Base-by-base conservation (phyloP, 2,329 filamentous ascomycete species). In the Blastomyces gilchristii region DNA sequence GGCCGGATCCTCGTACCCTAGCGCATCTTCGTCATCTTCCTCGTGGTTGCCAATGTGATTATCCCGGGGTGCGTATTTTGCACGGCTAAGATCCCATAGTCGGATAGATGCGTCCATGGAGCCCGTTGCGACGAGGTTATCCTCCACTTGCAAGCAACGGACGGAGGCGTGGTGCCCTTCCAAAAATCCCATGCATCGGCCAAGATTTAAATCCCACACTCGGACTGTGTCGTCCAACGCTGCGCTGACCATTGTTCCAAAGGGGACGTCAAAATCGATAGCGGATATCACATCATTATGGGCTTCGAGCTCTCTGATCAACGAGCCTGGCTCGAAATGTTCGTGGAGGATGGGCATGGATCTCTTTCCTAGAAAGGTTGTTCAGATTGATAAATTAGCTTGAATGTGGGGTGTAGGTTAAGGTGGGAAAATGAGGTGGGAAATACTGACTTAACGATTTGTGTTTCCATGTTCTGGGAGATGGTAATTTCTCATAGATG, bases 131-230 rank as follows among this genome's bases (percentile, higher is more conserved):
- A 97, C 86, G 66, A 97, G 88, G 73, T 96, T 97, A 73, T 97
- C 93, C 72, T 97, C 90, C 0, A 99, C 90, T 73, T 99, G 94
- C 58, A 99, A 79, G 64, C 93, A 86, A 62, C 93, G 85, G 28
- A 99, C 94, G 0, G 94, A 97, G 8, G 93, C 94, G 16, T 95
- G 88, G 75, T 99, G 94, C 1, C 94, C 94, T 74, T 97, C 94
- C 39, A 99, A 81, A 69, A 90, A 80, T 34, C 94, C 94, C 71
- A 96, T 92, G 75, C 93, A 97, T 43, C 92, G 85, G 47, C 94
- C 94, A 2, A 90, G 89, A 71, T 94, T 97, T 67, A 99, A 80
- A 76, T 99, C 94, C 94, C 94, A 99, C 25, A 99, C 94, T 65
- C 90, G 85, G 53, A 99, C 89, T 0, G 91, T 92, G 74, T 99